A percentile compares a stretch with the other conserved stretches of the same genome.
These are phyloP conservation scores for Pseudomicrostroma phylloplanum DNA, from an alignment of 1,284 basidiomycete genomes.

Conservation along the genomic window DNA sequence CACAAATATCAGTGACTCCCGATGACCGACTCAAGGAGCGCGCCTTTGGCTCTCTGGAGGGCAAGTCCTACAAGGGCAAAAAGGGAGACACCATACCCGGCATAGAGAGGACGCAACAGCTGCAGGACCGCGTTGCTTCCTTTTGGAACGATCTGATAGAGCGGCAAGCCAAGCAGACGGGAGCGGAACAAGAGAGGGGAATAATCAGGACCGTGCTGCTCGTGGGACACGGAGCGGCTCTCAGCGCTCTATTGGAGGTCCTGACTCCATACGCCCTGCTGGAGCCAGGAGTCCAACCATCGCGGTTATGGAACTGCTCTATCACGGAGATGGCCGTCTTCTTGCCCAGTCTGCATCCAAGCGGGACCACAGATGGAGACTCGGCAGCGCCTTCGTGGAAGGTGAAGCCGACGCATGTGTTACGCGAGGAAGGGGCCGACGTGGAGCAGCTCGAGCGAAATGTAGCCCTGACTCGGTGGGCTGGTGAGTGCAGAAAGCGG, in stretches of 20 bases:
- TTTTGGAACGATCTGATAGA: slow-evolving; percentile 37
- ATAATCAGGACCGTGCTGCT: slow-evolving; percentile 27
- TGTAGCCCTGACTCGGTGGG: neutral
- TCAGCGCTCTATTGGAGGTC: slow-evolving; percentile 31
- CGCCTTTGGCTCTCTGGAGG: slow-evolving; percentile 41
- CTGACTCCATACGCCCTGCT: slow-evolving; percentile 23
- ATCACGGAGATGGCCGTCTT: slow-evolving; percentile 28
- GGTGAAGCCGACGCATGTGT: neutral
- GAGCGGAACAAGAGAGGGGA: neutral
- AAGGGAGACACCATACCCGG: slow-evolving; percentile 38
- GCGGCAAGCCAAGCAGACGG: slow-evolving; percentile 3
- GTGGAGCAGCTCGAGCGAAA: neutral
- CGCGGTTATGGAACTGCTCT: slow-evolving; percentile 45
- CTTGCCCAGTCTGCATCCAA: neutral
- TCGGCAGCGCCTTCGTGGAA: neutral
- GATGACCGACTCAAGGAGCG: slow-evolving; percentile 43
- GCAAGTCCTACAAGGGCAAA: slow-evolving; percentile 28
- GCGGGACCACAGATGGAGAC: neutral
- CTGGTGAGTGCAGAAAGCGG: neutral
- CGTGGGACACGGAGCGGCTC: slow-evolving; percentile 43
- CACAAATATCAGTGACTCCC: slow-evolving; percentile 12
- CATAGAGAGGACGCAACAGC: slow-evolving; percentile 28
- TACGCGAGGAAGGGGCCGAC: neutral
- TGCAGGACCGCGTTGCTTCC: slow-evolving; percentile 25
- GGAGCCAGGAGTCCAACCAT: slow-evolving; percentile 17